Percentiles rank a stretch among this genome's conserved stretches.
Conservation (phyloP, 2,329 filamentous ascomycete genomes). For the Monosporascus sp. region DNA sequence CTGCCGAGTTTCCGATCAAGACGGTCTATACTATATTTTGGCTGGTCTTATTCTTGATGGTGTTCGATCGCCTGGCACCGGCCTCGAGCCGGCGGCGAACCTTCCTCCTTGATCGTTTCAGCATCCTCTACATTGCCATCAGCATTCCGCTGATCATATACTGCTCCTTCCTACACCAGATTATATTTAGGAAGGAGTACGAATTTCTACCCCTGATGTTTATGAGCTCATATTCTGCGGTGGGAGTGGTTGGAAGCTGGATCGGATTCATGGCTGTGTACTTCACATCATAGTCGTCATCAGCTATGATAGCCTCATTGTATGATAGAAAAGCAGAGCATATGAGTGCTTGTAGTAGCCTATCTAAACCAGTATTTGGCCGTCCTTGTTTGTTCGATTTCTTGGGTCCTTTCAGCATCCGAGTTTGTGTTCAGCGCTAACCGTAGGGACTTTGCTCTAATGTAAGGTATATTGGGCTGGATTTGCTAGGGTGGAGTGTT, state of each 20-base stretch:
- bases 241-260: conserved; percentile 96
- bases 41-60: conserved; percentile 78
- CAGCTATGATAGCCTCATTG: neutral
- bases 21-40: conserved; percentile 88
- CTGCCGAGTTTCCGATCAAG: conserved; percentile 90
- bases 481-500: conserved; percentile 12
- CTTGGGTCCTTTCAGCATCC: neutral
- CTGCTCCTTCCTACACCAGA: conserved; percentile 74
- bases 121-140: conserved; percentile 80
- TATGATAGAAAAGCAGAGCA: neutral
- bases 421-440: neutral
- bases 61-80: conserved; percentile 82
- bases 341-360: neutral
- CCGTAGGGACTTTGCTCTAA: neutral
- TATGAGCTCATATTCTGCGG: conserved; percentile 86
- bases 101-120: conserved; percentile 88
- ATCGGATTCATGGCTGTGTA: conserved; percentile 90
- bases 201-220: conserved; percentile 97
- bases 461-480: conserved; percentile 12
- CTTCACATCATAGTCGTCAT: conserved; percentile 51
- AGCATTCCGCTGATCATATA: conserved; percentile 88
- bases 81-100: conserved; percentile 74
- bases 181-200: conserved; percentile 76
- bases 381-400: neutral
- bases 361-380: neutral